phyloP scores from a whole-genome alignment of 2,329 filamentous ascomycete species.

The Colletotrichum sp. region DNA sequence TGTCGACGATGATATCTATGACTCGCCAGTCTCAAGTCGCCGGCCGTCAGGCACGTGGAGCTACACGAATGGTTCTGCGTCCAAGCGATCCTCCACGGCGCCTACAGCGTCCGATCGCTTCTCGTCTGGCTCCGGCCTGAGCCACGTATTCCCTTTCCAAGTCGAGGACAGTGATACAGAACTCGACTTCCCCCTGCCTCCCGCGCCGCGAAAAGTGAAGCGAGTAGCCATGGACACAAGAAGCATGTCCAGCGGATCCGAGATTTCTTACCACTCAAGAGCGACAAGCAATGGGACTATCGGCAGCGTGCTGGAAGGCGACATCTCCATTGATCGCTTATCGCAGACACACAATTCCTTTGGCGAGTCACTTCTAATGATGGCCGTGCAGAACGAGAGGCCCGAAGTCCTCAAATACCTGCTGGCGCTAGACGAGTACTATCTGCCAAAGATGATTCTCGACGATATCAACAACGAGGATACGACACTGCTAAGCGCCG shows the following conservation, averaged over 20 bases:
- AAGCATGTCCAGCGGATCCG: conserved; percentile 86
- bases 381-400: conserved; percentile 78
- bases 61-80: conserved; percentile 46
- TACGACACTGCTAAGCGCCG: conserved; percentile 86
- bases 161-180: conserved; percentile 26
- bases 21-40: conserved; percentile 41
- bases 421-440: conserved; percentile 77
- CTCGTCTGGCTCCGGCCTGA: conserved; percentile 63
- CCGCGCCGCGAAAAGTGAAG: conserved; percentile 62
- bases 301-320: conserved; percentile 77
- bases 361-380: conserved; percentile 88
- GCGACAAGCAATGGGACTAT: conserved; percentile 79
- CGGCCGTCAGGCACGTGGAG: conserved; percentile 53
- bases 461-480: conserved; percentile 89
- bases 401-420: conserved; percentile 79
- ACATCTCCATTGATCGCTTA: conserved; percentile 81
- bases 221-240: conserved; percentile 89
- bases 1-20: conserved; percentile 49
- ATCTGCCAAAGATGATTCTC: conserved; percentile 71
- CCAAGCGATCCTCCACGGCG: conserved; percentile 45
- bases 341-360: conserved; percentile 71
- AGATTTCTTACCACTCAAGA: conserved; percentile 80
- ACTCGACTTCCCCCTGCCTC: conserved; percentile 30
- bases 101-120: conserved; percentile 53
- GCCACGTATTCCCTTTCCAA: conserved; percentile 93